Conservation (phyloP, 2,329 filamentous ascomycete species). For the Macroventuria anomochaeta region DNA sequence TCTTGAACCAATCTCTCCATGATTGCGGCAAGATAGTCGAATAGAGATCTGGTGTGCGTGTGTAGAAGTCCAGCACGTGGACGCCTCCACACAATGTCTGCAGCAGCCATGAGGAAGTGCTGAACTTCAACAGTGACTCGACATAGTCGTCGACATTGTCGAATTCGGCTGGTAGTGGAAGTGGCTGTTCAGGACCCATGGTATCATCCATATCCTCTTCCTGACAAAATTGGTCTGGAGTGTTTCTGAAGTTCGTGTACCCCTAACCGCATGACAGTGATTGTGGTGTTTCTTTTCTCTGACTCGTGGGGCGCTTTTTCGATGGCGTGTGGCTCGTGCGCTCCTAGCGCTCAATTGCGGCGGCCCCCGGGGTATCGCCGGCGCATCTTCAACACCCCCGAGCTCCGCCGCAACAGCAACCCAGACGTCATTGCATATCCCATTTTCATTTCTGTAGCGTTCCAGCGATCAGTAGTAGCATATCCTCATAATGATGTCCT, state of each 20-base stretch:
- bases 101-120: constrained; percentile 75
- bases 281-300: constrained; percentile 11
- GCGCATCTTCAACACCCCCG: constrained; percentile 10
- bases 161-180: constrained; percentile 77
- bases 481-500: constrained; percentile 42
- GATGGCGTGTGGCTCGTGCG: constrained; percentile 18
- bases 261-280: constrained; percentile 17
- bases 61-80: constrained; percentile 96
- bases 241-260: constrained; percentile 13
- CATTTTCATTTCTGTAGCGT: not conserved
- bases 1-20: constrained; percentile 81
- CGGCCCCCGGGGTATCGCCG: constrained; percentile 2
- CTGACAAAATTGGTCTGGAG: not conserved
- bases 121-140: constrained; percentile 76
- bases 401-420: constrained; percentile 17
- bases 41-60: constrained; percentile 82
- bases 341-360: constrained; percentile 2
- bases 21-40: constrained; percentile 74
- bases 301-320: constrained; percentile 17
- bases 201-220: constrained; percentile 22
- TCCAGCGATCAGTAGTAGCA: not conserved
- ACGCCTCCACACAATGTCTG: constrained; percentile 95
- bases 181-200: constrained; percentile 58
- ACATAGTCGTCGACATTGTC: constrained; percentile 77
- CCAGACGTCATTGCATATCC: constrained; percentile 1